phyloP scores from a whole-genome alignment of 1,139 yeast species.

The Geotrichum candidum region DNA sequence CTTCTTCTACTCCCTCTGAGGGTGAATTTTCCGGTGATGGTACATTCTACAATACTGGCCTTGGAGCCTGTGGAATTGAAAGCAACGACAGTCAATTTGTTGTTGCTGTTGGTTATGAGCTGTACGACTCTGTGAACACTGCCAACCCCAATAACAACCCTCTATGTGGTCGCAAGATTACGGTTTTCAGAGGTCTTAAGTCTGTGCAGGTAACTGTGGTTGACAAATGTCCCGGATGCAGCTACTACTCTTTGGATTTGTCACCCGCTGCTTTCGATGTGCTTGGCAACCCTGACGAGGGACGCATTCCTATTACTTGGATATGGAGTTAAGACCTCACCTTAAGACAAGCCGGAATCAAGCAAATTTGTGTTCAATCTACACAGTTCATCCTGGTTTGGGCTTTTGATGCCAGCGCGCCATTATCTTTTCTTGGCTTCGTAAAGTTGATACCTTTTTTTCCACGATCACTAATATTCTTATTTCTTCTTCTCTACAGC shows the following conservation, averaged over 20 bases:
- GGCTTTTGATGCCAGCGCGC: background rate
- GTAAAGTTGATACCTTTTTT: background rate
- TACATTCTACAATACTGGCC: slow-evolving; percentile 52
- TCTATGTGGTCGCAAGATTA: slow-evolving; percentile 46
- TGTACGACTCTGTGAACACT: slow-evolving; percentile 30
- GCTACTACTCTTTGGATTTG: slow-evolving; percentile 44
- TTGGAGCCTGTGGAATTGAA: slow-evolving; percentile 57
- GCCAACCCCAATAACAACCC: slow-evolving; percentile 39
- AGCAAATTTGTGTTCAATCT: background rate
- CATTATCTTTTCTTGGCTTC: background rate
- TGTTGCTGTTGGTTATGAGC: slow-evolving; percentile 36
- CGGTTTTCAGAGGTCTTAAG: slow-evolving; percentile 41
- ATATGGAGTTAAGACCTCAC: slow-evolving; percentile 28
- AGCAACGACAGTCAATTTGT: slow-evolving; percentile 46
- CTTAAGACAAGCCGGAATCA: background rate
- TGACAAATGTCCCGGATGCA: slow-evolving; percentile 51
- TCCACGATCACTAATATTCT: background rate
- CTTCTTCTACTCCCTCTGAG: background rate
- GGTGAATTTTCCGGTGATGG: slow-evolving; percentile 45
- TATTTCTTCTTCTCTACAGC: background rate
- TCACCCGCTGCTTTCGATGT: slow-evolving; percentile 48
- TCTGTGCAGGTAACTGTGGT: slow-evolving; percentile 47
- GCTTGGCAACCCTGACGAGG: slow-evolving; percentile 41
- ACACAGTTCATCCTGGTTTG: background rate
- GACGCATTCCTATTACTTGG: slow-evolving; percentile 48